phyloP scores from a whole-genome alignment of 83 land plant species.

The Thuja plicata region DNA sequence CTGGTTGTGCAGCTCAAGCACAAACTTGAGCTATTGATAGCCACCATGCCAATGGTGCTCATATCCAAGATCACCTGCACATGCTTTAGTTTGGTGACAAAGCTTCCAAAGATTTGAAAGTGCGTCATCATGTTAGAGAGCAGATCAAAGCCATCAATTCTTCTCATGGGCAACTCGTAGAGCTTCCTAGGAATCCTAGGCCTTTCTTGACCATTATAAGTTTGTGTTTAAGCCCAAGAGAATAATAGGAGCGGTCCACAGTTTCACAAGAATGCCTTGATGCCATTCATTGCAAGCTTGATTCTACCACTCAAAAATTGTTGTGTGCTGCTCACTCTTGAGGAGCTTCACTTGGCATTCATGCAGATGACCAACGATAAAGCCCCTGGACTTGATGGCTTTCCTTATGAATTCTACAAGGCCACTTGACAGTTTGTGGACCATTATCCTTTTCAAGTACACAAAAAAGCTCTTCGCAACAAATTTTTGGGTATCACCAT shows the following conservation, averaged over 20 bases:
- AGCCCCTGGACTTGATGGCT: not conserved
- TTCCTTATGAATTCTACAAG: not conserved
- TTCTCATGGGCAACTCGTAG: not conserved
- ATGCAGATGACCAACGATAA: not conserved
- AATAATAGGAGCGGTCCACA: not conserved
- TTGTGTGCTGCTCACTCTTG: not conserved
- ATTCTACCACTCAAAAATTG: not conserved
- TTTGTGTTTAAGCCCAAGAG: not conserved
- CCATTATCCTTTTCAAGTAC: not conserved
- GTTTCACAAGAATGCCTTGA: not conserved
- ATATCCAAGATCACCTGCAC: not conserved
- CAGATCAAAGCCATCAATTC: not conserved
- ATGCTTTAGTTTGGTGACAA: not conserved
- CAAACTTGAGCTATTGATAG: not conserved
- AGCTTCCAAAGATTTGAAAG: not conserved
- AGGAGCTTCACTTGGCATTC: not conserved
- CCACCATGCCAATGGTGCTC: not conserved
- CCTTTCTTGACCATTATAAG: not conserved
- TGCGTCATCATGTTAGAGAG: not conserved
- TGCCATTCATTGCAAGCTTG: not conserved
- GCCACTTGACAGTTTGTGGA: not conserved
- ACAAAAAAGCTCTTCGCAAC: not conserved
- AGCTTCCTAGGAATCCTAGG: not conserved
- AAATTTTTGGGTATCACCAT: not conserved
- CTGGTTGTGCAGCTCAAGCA: not conserved